Percentiles rank a stretch among this genome's conserved stretches.
These are phyloP conservation scores for Flammula alnicola DNA, from an alignment of 1,284 basidiomycete species.

Conservation along the genomic window DNA sequence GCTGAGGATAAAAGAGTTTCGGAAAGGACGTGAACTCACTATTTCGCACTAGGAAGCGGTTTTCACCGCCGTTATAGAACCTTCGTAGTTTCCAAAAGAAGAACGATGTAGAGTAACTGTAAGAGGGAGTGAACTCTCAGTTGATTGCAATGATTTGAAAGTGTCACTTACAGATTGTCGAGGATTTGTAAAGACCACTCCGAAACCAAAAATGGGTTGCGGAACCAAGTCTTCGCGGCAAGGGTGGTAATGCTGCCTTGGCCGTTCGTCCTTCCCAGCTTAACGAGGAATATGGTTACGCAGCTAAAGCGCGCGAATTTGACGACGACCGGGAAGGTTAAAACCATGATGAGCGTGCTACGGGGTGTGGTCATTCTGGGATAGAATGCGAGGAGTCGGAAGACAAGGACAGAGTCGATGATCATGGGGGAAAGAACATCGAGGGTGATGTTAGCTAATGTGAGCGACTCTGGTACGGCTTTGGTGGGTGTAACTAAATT, in stretches of 20 bases:
- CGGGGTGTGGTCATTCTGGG: conserved; percentile 28
- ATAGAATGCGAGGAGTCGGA: conserved; percentile 37
- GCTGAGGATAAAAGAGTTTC: neutral
- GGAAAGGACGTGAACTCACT: conserved; percentile 4
- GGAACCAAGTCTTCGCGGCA: conserved; percentile 12
- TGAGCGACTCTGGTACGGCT: conserved; percentile 16
- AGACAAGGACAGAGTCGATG: conserved; percentile 37
- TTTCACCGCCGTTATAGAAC: conserved; percentile 8
- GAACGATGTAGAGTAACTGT: conserved; percentile 29
- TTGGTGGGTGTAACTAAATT: conserved; percentile 28
- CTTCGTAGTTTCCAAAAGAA: conserved; percentile 27
- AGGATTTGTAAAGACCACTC: conserved; percentile 34
- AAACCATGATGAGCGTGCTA: conserved; percentile 22
- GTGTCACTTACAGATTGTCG: conserved; percentile 33
- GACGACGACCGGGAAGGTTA: conserved; percentile 29
- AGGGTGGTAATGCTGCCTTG: conserved; percentile 3
- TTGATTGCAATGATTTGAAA: neutral
- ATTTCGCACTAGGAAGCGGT: too few species aligned
- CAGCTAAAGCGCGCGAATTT: conserved; percentile 31
- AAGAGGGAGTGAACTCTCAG: neutral
- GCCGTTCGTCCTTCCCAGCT: conserved; percentile 9
- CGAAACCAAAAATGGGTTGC: conserved; percentile 17
- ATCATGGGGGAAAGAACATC: conserved; percentile 32
- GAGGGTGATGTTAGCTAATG: conserved; percentile 23
- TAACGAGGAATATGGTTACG: conserved; percentile 13